Evolutionary conservation across 2,329 filamentous ascomycete species (phyloP).

Genomic region (Penicillium sp.): DNA sequence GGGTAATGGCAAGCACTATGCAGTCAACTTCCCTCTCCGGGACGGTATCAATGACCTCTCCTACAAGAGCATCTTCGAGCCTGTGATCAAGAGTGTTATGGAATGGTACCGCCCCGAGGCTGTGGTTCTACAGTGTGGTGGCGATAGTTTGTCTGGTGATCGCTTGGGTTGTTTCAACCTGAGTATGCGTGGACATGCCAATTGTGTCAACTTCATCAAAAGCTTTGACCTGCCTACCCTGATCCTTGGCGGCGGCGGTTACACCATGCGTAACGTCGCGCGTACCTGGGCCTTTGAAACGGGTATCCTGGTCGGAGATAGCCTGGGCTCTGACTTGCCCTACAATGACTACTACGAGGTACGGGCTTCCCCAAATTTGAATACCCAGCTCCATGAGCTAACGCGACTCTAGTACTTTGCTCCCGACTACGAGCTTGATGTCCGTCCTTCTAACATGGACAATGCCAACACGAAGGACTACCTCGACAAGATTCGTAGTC

Average conservation of each 20-base stretch:
- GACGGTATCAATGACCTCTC: conserved; percentile 71
- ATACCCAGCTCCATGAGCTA: conserved; percentile 23
- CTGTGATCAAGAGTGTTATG: conserved; percentile 70
- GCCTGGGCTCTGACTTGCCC: conserved; percentile 80
- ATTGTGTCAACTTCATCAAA: conserved; percentile 72
- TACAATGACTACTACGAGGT: conserved; percentile 95
- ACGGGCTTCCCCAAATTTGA: conserved; percentile 21
- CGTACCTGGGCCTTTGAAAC: conserved; percentile 70
- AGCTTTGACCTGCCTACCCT: conserved; percentile 68
- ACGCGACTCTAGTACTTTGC: conserved; percentile 62
- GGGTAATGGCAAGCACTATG: conserved; percentile 68
- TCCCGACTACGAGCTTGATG: conserved; percentile 71
- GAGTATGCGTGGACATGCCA: conserved; percentile 71
- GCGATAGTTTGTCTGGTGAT: conserved; percentile 70
- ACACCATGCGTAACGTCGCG: conserved; percentile 69
- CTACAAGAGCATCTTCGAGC: conserved; percentile 71
- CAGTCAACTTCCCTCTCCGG: conserved; percentile 71
- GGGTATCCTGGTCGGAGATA: conserved; percentile 80
- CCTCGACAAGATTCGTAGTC: conserved; percentile 67
- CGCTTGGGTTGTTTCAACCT: conserved; percentile 71
- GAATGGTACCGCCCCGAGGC: conserved; percentile 70
- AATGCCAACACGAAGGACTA: conserved; percentile 72
- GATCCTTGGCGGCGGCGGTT: conserved; percentile 69
- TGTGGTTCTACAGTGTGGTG: conserved; percentile 71
- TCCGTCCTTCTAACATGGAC: conserved; percentile 73